Percentiles rank a stretch among this genome's conserved stretches.
Evolutionary conservation across 2,329 filamentous ascomycete genomes (phyloP).

Genomic region (Colletotrichum sp.): DNA sequence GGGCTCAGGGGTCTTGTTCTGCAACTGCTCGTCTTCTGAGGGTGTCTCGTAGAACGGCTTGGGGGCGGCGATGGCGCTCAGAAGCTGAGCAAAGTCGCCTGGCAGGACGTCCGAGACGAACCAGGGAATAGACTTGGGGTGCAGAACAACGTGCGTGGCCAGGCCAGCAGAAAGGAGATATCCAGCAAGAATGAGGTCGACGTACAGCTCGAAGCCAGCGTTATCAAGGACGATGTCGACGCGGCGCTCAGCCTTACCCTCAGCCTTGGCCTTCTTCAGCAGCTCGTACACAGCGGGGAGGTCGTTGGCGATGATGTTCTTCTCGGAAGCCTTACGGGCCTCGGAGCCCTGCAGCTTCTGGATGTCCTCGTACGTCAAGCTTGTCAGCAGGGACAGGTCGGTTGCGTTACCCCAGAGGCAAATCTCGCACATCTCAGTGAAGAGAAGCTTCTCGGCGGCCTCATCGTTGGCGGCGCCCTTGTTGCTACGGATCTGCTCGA

Average conservation of each 20-base stretch:
- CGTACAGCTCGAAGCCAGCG: conserved; percentile 95
- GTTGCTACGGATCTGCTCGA: conserved; percentile 65
- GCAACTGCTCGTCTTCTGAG: conserved; percentile 68
- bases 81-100: conserved; percentile 80
- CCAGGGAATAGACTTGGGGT: conserved; percentile 96
- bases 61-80: conserved; percentile 80
- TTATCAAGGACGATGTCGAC: conserved; percentile 98
- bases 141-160: conserved; percentile 85
- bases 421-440: conserved; percentile 93
- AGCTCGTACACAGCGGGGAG: conserved; percentile 73
- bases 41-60: conserved; percentile 79
- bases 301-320: conserved; percentile 92
- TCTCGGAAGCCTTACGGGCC: conserved; percentile 84
- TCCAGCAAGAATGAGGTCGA: conserved; percentile 89
- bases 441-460: conserved; percentile 78
- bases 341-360: conserved; percentile 93
- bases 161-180: conserved; percentile 86
- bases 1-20: conserved; percentile 61
- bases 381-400: conserved; percentile 88
- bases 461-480: conserved; percentile 61
- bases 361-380: conserved; percentile 92
- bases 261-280: conserved; percentile 68
- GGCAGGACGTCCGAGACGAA: conserved; percentile 96
- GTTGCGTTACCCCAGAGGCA: conserved; percentile 98
- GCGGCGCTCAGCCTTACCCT: conserved; percentile 70